Base-by-base conservation (phyloP, 495 filamentous ascomycete genomes). In the Cudoniella acicularis region DNA sequence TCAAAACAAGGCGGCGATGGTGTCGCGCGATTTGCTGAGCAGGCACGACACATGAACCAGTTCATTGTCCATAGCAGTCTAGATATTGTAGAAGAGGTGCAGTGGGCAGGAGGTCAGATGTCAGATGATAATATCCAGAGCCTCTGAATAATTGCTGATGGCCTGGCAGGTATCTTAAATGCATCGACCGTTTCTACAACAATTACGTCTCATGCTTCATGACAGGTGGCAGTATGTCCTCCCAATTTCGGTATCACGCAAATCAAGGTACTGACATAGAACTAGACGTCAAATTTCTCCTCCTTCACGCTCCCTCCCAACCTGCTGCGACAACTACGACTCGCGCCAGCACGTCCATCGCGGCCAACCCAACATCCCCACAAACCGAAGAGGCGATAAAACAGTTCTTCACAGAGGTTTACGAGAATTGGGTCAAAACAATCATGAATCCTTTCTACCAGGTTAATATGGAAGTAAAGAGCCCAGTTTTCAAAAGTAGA, bases 381-480 rank as follows among this genome's bases (percentile, higher is more conserved):
- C 90, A 92, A 73, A 92, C 91, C 3, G 94, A 98, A 74, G 94
- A 98, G 71, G 93, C 94, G 0, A 87, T 98, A 59, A 81, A 90
- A 66, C 87, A 88, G 72, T 98, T 98, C 75, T 95, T 98, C 76
- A 77, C 77, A 3, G 94, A 98, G 69, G 88, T 96, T 11, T 97
- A 96, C 71, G 94, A 98, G 72, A 86, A 80, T 57, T 98, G 93
- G 82, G 80, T 96, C 47, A 98, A 98, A 80, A 88, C 90, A n/a
- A 82, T 92, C 41, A 97, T 98, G 94, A 96, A 83, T 70, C 94
- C 94, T 30, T 98, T 98, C 73, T 96, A 95, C 73, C 75, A 80
- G 53, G 79, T 85, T 48, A 89, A 93, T 66, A 88, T 87, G 83
- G 83, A 87, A 69, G 85, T 98, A 27, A 81, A 78, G 70, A 96